Percentiles rank a stretch among this genome's conserved stretches.
Conservation (phyloP, 345 rosid genomes). For the Ceriops tagal region DNA sequence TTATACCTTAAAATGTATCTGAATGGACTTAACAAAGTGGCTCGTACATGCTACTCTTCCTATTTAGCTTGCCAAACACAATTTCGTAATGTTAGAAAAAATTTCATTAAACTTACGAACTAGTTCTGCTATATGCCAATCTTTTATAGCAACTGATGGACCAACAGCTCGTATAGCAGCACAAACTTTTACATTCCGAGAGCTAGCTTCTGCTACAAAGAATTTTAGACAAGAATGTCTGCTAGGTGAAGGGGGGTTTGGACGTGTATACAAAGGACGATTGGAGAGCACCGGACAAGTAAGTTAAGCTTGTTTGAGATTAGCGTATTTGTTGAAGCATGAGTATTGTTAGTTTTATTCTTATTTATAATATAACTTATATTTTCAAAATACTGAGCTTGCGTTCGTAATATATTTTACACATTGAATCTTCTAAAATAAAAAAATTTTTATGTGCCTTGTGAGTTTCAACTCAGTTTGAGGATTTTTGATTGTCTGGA, state of each 20-base stretch:
- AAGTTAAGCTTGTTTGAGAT: slow-evolving; percentile 10
- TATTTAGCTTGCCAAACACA: too few relatives aligned
- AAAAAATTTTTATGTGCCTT: not conserved
- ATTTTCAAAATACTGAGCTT: not conserved
- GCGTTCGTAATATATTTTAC: not conserved
- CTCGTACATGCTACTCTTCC: too few relatives aligned
- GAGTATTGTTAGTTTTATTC: too few relatives aligned
- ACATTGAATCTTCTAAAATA: not conserved
- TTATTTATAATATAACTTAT: not conserved
- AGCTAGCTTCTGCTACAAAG: slow-evolving; percentile 86
- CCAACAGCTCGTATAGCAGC: slow-evolving; percentile 76
- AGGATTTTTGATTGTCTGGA: slow-evolving; percentile 9
- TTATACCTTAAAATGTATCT: not conserved
- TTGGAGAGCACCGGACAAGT: slow-evolving; percentile 96
- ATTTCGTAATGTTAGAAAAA: too few relatives aligned
- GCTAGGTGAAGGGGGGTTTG: slow-evolving; percentile 95
- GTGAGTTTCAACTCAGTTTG: slow-evolving; percentile 1
- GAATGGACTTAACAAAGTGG: too few relatives aligned
- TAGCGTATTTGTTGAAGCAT: too few relatives aligned
- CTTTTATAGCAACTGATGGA: slow-evolving; percentile 33
- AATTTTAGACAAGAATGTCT: slow-evolving; percentile 74
- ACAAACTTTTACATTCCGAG: slow-evolving; percentile 85
- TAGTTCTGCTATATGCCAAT: too few relatives aligned
- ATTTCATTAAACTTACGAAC: too few relatives aligned
- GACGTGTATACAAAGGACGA: slow-evolving; percentile 88